Percentiles rank a stretch among this genome's conserved stretches.
phyloP scores from a whole-genome alignment of 2,329 filamentous ascomycete genomes.

The Xylaria hypoxylon region DNA sequence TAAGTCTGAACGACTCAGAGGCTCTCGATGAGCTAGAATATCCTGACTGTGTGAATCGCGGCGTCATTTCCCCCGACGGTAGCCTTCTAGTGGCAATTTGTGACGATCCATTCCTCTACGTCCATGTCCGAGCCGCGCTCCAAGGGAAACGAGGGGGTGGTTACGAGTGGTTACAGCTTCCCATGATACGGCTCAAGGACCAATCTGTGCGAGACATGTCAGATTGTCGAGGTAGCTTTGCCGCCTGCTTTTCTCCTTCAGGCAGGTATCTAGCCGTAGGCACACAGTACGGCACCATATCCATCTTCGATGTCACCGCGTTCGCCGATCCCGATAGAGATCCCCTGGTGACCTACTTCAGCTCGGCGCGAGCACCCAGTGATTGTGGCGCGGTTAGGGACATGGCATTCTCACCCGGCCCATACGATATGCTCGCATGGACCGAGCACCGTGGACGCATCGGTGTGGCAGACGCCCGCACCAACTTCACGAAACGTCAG shows the following conservation, averaged over 20 bases:
- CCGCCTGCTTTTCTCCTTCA: constrained; percentile 79
- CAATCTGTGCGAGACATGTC: constrained; percentile 66
- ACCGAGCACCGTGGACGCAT: constrained; percentile 86
- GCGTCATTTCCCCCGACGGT: constrained; percentile 92
- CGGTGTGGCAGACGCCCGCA: constrained; percentile 78
- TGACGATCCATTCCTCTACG: constrained; percentile 86
- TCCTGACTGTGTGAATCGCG: constrained; percentile 90
- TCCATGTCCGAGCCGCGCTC: constrained; percentile 71
- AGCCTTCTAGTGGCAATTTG: constrained; percentile 83
- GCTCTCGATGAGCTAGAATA: constrained; percentile 78
- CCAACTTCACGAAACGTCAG: constrained; percentile 74
- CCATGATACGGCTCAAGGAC: constrained; percentile 67
- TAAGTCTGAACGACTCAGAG: constrained; percentile 74
- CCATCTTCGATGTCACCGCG: constrained; percentile 72
- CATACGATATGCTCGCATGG: constrained; percentile 93
- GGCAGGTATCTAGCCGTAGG: constrained; percentile 79
- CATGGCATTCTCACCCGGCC: constrained; percentile 91
- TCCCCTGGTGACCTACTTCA: constrained; percentile 79
- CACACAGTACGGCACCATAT: constrained; percentile 84
- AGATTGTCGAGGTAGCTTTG: constrained; percentile 76
- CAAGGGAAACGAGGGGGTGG: constrained; percentile 50
- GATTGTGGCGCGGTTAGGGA: constrained; percentile 84
- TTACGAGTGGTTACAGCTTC: constrained; percentile 65
- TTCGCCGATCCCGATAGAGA: constrained; percentile 61
- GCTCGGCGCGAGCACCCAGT: constrained; percentile 78